Evolutionary conservation across 345 rosid species (phyloP).

Genomic region (Laguncularia racemosa): DNA sequence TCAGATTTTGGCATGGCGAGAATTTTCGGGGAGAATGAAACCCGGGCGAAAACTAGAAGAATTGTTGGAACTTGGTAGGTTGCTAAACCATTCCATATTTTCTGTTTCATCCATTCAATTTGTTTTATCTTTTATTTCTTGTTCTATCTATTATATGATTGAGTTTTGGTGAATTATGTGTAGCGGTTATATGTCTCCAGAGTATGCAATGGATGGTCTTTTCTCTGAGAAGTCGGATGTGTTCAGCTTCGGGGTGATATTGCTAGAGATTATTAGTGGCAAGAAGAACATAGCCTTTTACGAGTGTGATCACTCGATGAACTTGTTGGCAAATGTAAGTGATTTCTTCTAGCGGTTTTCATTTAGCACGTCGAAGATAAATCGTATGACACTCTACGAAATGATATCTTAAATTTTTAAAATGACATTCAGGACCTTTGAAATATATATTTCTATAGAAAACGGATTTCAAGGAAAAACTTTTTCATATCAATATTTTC

Average conservation of each 20-base stretch:
- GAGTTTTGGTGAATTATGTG: background rate
- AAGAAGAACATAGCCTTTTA: constrained; percentile 4
- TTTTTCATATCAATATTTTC: too few relatives aligned
- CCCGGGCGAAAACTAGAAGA: constrained; percentile 4
- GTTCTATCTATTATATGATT: background rate
- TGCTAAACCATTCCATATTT: background rate
- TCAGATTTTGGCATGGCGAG: constrained; percentile 14
- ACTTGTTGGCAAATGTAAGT: constrained; percentile 4
- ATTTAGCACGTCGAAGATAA: too few relatives aligned
- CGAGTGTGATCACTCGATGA: background rate
- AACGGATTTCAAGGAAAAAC: too few relatives aligned
- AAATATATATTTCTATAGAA: too few relatives aligned
- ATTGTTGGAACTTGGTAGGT: constrained; percentile 12
- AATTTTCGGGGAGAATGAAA: constrained; percentile 4
- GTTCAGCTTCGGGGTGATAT: constrained; percentile 12
- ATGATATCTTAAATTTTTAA: too few relatives aligned
- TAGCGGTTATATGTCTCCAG: constrained; percentile 1
- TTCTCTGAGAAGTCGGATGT: constrained; percentile 15
- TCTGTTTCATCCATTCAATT: background rate
- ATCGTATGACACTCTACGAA: too few relatives aligned
- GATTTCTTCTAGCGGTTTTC: too few relatives aligned
- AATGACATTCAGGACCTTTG: too few relatives aligned
- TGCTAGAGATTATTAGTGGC: constrained; percentile 10
- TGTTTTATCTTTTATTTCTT: background rate
- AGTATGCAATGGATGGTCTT: constrained; percentile 11